A percentile compares a stretch with the other conserved stretches of the same genome.
Conservation (phyloP, 768 basidiomycete genomes). For the Suillus ampliporus region DNA sequence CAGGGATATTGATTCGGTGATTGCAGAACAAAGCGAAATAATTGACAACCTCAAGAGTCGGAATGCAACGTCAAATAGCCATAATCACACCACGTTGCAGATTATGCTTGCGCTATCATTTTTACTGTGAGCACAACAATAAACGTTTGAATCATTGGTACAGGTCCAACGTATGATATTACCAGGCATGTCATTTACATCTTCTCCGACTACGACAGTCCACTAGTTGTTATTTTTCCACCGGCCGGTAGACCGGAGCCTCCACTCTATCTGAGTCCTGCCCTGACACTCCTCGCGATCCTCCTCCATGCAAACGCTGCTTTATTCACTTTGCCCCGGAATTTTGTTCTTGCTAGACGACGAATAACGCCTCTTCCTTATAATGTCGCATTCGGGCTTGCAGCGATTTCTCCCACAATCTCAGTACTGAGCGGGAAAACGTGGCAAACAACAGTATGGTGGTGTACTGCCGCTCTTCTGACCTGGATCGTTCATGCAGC, state of each 20-base stretch:
- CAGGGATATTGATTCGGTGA: slow-evolving; percentile 12
- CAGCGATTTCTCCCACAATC: slow-evolving; percentile 54
- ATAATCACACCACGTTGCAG: slow-evolving; percentile 47
- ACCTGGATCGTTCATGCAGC: slow-evolving; percentile 53
- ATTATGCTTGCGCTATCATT: slow-evolving; percentile 50
- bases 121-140: slow-evolving; percentile 45
- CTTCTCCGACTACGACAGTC: slow-evolving; percentile 50
- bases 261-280: slow-evolving; percentile 51
- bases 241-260: slow-evolving; percentile 22
- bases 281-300: slow-evolving; percentile 54
- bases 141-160: slow-evolving; percentile 1
- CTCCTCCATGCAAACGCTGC: slow-evolving; percentile 56
- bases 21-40: slow-evolving; percentile 64
- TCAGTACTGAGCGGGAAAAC: slow-evolving; percentile 52
- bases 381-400: slow-evolving; percentile 40
- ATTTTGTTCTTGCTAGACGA: slow-evolving; percentile 31
- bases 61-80: slow-evolving; percentile 48
- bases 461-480: slow-evolving; percentile 49
- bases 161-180: slow-evolving; percentile 14
- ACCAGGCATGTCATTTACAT: slow-evolving; percentile 56
- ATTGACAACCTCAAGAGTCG: slow-evolving; percentile 54
- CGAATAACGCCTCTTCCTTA: slow-evolving; percentile 39
- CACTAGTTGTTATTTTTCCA: slow-evolving; percentile 52
- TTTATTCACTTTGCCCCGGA: slow-evolving; percentile 46
- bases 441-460: slow-evolving; percentile 63